These are phyloP conservation scores for Apiotrichum montevideense DNA, from an alignment of 1,284 basidiomycete species.

Conservation along the genomic window DNA sequence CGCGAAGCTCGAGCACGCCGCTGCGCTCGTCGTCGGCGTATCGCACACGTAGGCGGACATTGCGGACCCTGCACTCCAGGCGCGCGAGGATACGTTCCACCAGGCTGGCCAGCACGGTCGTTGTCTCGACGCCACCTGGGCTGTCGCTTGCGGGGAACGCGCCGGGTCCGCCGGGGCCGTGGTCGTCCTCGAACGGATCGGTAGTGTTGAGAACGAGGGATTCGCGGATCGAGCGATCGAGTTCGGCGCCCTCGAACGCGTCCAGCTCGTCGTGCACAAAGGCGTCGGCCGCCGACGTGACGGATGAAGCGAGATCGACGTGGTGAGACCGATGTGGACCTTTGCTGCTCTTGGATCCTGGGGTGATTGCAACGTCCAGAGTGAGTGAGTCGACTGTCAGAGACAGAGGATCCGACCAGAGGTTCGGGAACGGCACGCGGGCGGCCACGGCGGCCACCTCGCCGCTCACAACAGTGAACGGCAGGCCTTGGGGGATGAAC, in stretches of 20 bases:
- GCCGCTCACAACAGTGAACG: constrained; percentile 64
- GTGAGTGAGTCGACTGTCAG: constrained; percentile 59
- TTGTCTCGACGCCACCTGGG: constrained; percentile 45
- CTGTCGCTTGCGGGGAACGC: constrained; percentile 24
- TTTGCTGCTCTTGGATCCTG: constrained; percentile 46
- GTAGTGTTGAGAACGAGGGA: constrained; percentile 31
- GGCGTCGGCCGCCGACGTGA: constrained; percentile 70
- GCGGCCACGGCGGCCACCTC: constrained; percentile 66
- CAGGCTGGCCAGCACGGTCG: constrained; percentile 75
- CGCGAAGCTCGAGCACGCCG: constrained; percentile 34
- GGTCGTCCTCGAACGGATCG: constrained; percentile 34
- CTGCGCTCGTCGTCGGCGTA: constrained; percentile 28
- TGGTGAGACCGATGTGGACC: constrained; percentile 2
- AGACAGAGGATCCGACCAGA: constrained; percentile 41
- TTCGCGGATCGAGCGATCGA: constrained; percentile 60
- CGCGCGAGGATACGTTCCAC: constrained; percentile 75
- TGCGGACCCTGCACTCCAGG: constrained; percentile 68
- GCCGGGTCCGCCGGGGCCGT: constrained; percentile 37
- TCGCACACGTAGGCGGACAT: constrained; percentile 55
- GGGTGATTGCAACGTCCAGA: constrained; percentile 59
- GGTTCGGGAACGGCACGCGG: constrained; percentile 48
- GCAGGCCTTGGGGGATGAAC: constrained; percentile 59
- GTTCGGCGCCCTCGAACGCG: constrained; percentile 61
- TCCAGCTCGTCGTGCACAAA: constrained; percentile 78
- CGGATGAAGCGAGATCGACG: constrained; percentile 63